A percentile compares a stretch with the other conserved stretches of the same genome.
These are phyloP conservation scores for Coemansia sp. DNA, from an alignment of 192 early-diverging fungal species.

Conservation along the genomic window DNA sequence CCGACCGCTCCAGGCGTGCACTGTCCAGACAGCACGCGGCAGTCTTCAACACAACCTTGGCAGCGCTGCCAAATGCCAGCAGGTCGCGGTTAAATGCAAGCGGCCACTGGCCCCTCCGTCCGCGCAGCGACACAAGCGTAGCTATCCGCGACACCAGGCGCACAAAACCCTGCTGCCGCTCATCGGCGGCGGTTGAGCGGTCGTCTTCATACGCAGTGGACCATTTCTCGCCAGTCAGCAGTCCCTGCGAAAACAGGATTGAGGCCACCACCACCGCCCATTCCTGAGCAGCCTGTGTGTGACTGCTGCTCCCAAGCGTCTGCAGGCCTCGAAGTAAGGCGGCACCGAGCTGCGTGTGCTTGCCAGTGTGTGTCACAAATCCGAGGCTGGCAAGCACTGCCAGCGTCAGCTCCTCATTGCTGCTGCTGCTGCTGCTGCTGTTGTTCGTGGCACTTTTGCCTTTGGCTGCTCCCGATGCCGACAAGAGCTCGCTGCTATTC, in stretches of 20 bases:
- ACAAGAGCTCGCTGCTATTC: constrained; percentile 14
- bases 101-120: constrained; percentile 43
- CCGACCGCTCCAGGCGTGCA: constrained; percentile 15
- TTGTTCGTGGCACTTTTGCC: neutral
- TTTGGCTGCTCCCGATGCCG: neutral
- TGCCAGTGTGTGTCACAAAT: constrained; percentile 20
- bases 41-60: constrained; percentile 51
- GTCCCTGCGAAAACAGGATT: constrained; percentile 35
- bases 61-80: constrained; percentile 72
- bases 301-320: constrained; percentile 12
- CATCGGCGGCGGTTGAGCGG: constrained; percentile 13
- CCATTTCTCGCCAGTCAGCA: constrained; percentile 41
- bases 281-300: constrained; percentile 11
- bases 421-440: neutral
- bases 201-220: constrained; percentile 50
- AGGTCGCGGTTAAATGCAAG: constrained; percentile 67
- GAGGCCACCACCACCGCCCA: constrained; percentile 37
- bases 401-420: constrained; percentile 13
- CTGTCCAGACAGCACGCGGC: constrained; percentile 21
- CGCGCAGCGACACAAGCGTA: constrained; percentile 33
- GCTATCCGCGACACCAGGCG: constrained; percentile 38
- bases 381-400: constrained; percentile 27
- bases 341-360: constrained; percentile 30
- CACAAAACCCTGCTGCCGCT: constrained; percentile 19
- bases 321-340: constrained; percentile 30